Percentiles rank a stretch among this genome's conserved stretches.
phyloP scores from a whole-genome alignment of 192 early-diverging fungal genomes.

The Backusella tuberculispora region DNA sequence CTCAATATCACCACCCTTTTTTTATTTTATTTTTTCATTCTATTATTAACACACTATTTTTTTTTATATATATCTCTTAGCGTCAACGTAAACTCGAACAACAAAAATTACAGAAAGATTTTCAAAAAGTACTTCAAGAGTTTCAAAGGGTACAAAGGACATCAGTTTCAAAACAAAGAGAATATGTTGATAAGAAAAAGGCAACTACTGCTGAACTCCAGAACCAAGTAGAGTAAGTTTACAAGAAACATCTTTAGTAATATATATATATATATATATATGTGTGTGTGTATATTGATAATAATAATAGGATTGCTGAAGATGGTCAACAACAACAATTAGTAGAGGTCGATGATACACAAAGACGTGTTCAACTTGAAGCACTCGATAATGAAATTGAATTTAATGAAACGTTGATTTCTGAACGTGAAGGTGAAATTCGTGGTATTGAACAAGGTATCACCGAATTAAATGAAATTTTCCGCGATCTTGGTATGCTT shows the following conservation, averaged over 20 bases:
- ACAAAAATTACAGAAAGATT: slow-evolving; percentile 94
- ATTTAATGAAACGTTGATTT: slow-evolving; percentile 93
- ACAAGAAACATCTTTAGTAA: not conserved
- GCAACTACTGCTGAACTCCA: slow-evolving; percentile 43
- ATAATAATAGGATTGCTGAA: slow-evolving; percentile 30
- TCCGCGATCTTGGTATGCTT: slow-evolving; percentile 92
- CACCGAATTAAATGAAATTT: slow-evolving; percentile 95
- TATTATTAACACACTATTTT: not conserved
- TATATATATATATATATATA: slow-evolving; percentile 5
- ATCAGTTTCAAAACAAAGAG: slow-evolving; percentile 82
- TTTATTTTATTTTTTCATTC: not conserved
- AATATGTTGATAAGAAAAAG: slow-evolving; percentile 81
- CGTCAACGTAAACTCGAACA: slow-evolving; percentile 84
- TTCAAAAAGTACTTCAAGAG: slow-evolving; percentile 87
- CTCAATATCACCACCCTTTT: not conserved
- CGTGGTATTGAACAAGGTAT: slow-evolving; percentile 92
- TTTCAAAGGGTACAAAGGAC: slow-evolving; percentile 87
- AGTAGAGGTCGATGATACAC: slow-evolving; percentile 61
- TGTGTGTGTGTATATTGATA: too few species aligned
- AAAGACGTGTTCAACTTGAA: slow-evolving; percentile 65
- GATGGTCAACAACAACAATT: slow-evolving; percentile 55
- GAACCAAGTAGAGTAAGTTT: slow-evolving; percentile 33
- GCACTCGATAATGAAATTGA: slow-evolving; percentile 91
- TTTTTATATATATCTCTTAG: slow-evolving; percentile 35
- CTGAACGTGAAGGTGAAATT: slow-evolving; percentile 92